Conservation (phyloP, 768 basidiomycete species). For the Lentinus brumalis region DNA sequence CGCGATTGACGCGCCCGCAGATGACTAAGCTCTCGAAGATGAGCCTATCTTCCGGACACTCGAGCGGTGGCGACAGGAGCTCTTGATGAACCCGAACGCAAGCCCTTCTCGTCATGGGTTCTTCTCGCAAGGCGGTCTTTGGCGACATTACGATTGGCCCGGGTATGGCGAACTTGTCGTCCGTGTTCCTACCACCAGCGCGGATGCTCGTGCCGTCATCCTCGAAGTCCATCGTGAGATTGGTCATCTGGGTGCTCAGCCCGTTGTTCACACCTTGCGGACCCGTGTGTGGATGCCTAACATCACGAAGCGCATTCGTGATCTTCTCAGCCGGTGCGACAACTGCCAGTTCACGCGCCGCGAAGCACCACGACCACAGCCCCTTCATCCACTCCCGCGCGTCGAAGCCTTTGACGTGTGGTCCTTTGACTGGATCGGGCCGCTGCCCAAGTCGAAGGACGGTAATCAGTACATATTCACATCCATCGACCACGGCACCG, state of each 20-base stretch:
- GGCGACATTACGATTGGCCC: background rate
- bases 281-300: conserved; percentile 2
- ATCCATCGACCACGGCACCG: conserved; percentile 19
- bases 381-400: conserved; percentile 25
- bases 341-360: conserved; percentile 24
- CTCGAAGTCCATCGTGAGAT: conserved; percentile 15
- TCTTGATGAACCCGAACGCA: background rate
- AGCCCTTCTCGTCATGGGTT: background rate
- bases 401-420: conserved; percentile 21
- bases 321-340: conserved; percentile 21
- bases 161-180: background rate
- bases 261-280: conserved; percentile 16
- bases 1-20: too few species aligned
- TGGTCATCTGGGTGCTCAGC: conserved; percentile 23
- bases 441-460: conserved; percentile 13
- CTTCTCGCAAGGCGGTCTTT: background rate
- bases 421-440: conserved; percentile 27
- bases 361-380: conserved; percentile 14
- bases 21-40: too few species aligned
- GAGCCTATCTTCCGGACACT: background rate
- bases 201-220: background rate
- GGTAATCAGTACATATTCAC: conserved; percentile 26
- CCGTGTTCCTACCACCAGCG: background rate
- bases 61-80: background rate
- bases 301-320: conserved; percentile 11